Conservation (phyloP, 2,329 filamentous ascomycete species). For the Pseudocercospora vitis region DNA sequence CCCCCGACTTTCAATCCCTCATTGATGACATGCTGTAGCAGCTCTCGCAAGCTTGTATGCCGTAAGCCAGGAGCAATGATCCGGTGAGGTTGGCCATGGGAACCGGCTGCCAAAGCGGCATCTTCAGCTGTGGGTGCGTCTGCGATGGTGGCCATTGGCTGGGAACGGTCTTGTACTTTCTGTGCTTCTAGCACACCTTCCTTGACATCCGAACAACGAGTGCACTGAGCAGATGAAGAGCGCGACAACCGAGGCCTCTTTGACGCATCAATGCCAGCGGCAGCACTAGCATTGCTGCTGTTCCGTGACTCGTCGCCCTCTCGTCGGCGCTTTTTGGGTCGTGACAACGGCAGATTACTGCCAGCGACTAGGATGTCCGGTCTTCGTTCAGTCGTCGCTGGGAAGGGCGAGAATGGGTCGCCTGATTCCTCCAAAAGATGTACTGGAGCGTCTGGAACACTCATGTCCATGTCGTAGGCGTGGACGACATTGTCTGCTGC, state of each 20-base stretch:
- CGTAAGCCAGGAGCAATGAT: constrained; percentile 49
- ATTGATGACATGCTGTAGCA: constrained; percentile 54
- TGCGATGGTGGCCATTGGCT: constrained; percentile 12
- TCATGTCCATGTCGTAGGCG: constrained; percentile 73
- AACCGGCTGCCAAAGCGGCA: constrained; percentile 12
- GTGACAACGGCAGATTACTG: constrained; percentile 42
- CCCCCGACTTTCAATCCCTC: constrained; percentile 55
- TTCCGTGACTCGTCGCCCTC: constrained; percentile 32
- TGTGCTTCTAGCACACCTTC: constrained; percentile 35
- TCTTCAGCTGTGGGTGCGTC: constrained; percentile 21
- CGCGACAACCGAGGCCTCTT: constrained; percentile 22
- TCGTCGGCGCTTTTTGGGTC: constrained; percentile 47
- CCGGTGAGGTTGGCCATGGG: constrained; percentile 23
- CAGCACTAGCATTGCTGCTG: constrained; percentile 29
- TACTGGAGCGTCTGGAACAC: constrained; percentile 63
- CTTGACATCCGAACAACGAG: constrained; percentile 26
- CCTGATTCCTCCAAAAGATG: constrained; percentile 32
- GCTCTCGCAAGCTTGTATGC: constrained; percentile 50
- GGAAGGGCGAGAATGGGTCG: constrained; percentile 31
- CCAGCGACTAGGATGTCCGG: constrained; percentile 48
- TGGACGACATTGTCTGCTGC: constrained; percentile 75
- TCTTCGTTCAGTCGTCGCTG: constrained; percentile 35
- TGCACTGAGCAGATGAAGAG: constrained; percentile 15
- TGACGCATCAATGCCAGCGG: constrained; percentile 8
- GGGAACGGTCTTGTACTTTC: constrained; percentile 24